Percentiles rank a stretch among this genome's conserved stretches.
phyloP scores from a whole-genome alignment of 805 yeast species.

The Wickerhamomyces xylosicus region DNA sequence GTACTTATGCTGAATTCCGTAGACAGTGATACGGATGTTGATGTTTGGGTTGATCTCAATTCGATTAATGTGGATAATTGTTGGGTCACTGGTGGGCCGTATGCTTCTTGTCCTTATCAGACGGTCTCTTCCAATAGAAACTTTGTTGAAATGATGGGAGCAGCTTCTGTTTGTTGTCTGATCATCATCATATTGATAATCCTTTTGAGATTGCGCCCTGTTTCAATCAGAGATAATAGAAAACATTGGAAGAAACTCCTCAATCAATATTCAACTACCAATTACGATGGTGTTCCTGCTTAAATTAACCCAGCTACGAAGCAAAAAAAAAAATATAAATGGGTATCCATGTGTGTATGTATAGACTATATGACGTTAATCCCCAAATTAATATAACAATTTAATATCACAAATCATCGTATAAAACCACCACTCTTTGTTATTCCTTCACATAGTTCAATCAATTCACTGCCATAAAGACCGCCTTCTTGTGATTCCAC shows the following conservation, averaged over 20 bases:
- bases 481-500: constrained; percentile 32
- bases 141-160: constrained; percentile 54
- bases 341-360: too few species aligned
- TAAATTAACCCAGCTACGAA: too few species aligned
- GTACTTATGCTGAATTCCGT: constrained; percentile 10
- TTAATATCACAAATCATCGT: too few species aligned
- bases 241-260: constrained; percentile 52
- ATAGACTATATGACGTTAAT: too few species aligned
- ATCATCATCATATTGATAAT: constrained; percentile 37
- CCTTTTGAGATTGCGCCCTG: constrained; percentile 42
- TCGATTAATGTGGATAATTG: constrained; percentile 65
- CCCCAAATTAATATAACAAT: too few species aligned
- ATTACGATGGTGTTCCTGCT: constrained; percentile 76
- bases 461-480: constrained; percentile 43
- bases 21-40: constrained; percentile 17
- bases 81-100: constrained; percentile 80
- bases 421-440: constrained; percentile 18
- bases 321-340: too few species aligned
- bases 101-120: constrained; percentile 71
- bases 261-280: constrained; percentile 47
- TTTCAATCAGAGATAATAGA: constrained; percentile 65
- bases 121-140: constrained; percentile 40
- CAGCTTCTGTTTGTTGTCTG: constrained; percentile 51
- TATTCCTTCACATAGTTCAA: constrained; percentile 51
- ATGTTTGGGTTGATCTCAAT: constrained; percentile 75